Conservation (phyloP, 495 filamentous ascomycete species). For the Aspergillus olivimuriae region DNA sequence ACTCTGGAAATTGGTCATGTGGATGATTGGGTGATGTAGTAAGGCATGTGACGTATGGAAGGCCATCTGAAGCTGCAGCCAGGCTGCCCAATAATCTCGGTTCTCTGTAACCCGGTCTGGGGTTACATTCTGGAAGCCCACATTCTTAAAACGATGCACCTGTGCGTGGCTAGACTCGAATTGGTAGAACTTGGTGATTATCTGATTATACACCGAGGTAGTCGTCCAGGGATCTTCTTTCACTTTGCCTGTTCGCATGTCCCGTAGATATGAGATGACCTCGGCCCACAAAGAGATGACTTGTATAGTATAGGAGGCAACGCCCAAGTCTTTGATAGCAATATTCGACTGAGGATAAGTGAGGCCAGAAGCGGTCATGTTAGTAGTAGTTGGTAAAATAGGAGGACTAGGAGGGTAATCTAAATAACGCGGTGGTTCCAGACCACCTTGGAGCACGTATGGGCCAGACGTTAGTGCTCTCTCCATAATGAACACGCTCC, state of each 20-base stretch:
- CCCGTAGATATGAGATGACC: neutral
- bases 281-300: conserved; percentile 5
- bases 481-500: conserved; percentile 9
- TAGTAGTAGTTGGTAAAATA: neutral
- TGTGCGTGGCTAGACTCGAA: conserved; percentile 3
- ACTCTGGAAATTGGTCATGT: neutral
- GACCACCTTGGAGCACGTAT: neutral
- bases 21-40: conserved; percentile 6
- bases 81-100: conserved; percentile 5
- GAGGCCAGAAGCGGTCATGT: neutral
- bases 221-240: conserved; percentile 9
- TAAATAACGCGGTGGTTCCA: neutral
- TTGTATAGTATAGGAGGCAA: conserved; percentile 4
- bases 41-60: conserved; percentile 4
- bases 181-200: conserved; percentile 1
- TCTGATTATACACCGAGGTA: neutral
- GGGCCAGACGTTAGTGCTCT: neutral
- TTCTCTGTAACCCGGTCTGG: conserved; percentile 3
- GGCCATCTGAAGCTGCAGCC: conserved; percentile 4
- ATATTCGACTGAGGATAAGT: neutral
- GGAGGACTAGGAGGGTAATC: conserved; percentile 5
- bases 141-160: conserved; percentile 8
- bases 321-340: conserved; percentile 1
- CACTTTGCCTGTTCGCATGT: neutral
- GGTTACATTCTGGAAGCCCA: conserved; percentile 8